Percentiles rank a stretch among this genome's conserved stretches.
These are phyloP conservation scores for Rutstroemia sp. DNA, from an alignment of 2,329 filamentous ascomycete species.

Conservation along the genomic window DNA sequence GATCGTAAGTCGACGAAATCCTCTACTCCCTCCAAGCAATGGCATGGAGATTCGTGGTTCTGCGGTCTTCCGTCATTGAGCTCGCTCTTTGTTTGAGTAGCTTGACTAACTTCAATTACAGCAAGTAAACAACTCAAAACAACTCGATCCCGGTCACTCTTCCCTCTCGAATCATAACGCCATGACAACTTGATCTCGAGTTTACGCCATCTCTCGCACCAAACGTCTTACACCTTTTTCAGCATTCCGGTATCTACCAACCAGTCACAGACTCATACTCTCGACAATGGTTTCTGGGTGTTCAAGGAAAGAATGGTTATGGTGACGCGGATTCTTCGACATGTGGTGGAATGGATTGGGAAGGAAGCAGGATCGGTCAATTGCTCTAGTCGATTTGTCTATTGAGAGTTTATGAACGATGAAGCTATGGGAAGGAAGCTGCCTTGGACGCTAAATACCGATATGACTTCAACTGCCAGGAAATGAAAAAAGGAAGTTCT, in stretches of 20 bases:
- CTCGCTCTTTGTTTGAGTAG: background rate
- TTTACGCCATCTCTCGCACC: slow-evolving; percentile 31
- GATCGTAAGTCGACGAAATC: slow-evolving; percentile 64
- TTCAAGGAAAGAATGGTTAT: slow-evolving; percentile 29
- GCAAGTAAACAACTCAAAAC: slow-evolving; percentile 38
- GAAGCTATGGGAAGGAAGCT: slow-evolving; percentile 26
- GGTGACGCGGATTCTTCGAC: slow-evolving; percentile 30
- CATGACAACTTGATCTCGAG: slow-evolving; percentile 31
- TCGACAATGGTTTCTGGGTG: slow-evolving; percentile 26
- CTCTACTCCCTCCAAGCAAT: background rate
- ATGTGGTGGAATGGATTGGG: slow-evolving; percentile 28
- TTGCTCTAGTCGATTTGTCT: slow-evolving; percentile 26
- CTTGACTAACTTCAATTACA: slow-evolving; percentile 21
- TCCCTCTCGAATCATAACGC: slow-evolving; percentile 24
- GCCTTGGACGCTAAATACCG: slow-evolving; percentile 28
- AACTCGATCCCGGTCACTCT: slow-evolving; percentile 35
- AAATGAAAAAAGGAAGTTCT: slow-evolving; percentile 27
- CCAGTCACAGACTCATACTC: slow-evolving; percentile 26
- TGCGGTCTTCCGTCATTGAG: background rate
- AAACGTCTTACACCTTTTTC: slow-evolving; percentile 29
- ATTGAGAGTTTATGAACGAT: slow-evolving; percentile 27
- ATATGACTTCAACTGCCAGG: slow-evolving; percentile 20
- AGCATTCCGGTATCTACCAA: slow-evolving; percentile 25
- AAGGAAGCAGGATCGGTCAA: slow-evolving; percentile 30
- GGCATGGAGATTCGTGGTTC: background rate